Evolutionary conservation across 306 rosid genomes (phyloP).

Genomic region (Boehmeria nivea): DNA sequence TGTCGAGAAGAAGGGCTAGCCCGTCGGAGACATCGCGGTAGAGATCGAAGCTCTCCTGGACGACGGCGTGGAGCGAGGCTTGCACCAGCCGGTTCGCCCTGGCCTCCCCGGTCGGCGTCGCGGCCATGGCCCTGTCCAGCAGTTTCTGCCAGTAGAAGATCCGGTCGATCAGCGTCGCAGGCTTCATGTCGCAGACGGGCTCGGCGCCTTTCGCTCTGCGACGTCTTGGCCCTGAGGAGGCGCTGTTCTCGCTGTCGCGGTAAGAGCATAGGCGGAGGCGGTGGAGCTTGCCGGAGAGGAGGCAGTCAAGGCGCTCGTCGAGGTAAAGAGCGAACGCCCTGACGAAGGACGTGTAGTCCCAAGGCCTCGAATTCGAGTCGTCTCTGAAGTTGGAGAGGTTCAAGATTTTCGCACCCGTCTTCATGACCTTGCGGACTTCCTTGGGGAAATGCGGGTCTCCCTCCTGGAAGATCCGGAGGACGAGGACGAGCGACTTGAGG

Average conservation of each 20-base stretch:
- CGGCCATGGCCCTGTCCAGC: slow-evolving; percentile 62
- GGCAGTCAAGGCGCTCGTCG: slow-evolving; percentile 73
- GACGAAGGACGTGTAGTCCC: slow-evolving; percentile 74
- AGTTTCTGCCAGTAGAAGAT: slow-evolving; percentile 62
- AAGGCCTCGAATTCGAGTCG: slow-evolving; percentile 66
- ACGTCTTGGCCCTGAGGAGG: slow-evolving; percentile 6
- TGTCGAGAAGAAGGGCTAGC: slow-evolving; percentile 58
- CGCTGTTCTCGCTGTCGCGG: slow-evolving; percentile 1
- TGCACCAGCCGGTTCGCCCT: slow-evolving; percentile 41
- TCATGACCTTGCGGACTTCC: slow-evolving; percentile 70
- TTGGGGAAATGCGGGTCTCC: slow-evolving; percentile 79
- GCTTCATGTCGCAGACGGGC: slow-evolving; percentile 60
- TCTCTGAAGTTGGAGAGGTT: slow-evolving; percentile 69
- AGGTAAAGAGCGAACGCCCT: slow-evolving; percentile 66
- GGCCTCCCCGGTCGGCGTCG: slow-evolving; percentile 60
- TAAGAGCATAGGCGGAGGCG: slow-evolving; percentile 35
- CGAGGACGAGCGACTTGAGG: slow-evolving; percentile 65
- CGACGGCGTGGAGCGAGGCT: slow-evolving; percentile 51
- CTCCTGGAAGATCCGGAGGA: slow-evolving; percentile 69
- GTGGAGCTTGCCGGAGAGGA: slow-evolving; percentile 77
- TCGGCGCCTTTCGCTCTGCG: slow-evolving; percentile 14
- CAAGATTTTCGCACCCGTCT: slow-evolving; percentile 62
- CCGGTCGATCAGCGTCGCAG: slow-evolving; percentile 48
- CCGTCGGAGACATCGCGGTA: slow-evolving; percentile 71
- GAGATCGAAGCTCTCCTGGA: slow-evolving; percentile 73